Evolutionary conservation across 2,329 filamentous ascomycete species (phyloP).

Genomic region (Dactylellina drechsleri): DNA sequence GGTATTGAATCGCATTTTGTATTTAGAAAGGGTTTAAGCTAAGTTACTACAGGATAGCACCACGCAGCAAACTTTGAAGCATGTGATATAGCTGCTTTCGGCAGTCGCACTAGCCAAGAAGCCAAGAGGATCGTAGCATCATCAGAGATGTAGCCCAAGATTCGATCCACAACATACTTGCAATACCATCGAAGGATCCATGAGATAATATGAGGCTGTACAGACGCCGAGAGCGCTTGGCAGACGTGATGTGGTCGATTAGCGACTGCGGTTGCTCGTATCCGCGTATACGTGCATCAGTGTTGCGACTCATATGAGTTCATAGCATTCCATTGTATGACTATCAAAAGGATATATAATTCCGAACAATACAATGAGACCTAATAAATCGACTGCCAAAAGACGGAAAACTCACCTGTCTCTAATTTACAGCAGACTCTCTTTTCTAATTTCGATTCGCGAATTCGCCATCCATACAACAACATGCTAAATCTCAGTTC

Average conservation of each 20-base stretch:
- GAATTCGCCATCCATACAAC: background rate
- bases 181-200: background rate
- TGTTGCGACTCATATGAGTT: background rate
- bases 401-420: too few species aligned
- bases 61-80: too few species aligned
- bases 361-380: background rate
- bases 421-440: too few species aligned
- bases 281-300: too few species aligned
- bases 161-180: conserved; percentile 9
- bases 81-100: too few species aligned
- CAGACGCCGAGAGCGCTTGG: conserved; percentile 7
- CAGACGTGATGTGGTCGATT: conserved; percentile 18
- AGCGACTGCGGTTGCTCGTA: background rate
- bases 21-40: too few species aligned
- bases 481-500: background rate
- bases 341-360: background rate
- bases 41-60: too few species aligned
- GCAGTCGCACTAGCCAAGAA: too few species aligned
- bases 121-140: too few species aligned
- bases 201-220: conserved; percentile 7
- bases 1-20: too few species aligned
- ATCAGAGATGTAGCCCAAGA: background rate
- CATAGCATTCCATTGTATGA: background rate
- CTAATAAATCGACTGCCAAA: background rate
- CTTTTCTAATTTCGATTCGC: too few species aligned